Evolutionary conservation across 2,329 filamentous ascomycete genomes (phyloP).

Genomic region (Verticillium albo-atrum): DNA sequence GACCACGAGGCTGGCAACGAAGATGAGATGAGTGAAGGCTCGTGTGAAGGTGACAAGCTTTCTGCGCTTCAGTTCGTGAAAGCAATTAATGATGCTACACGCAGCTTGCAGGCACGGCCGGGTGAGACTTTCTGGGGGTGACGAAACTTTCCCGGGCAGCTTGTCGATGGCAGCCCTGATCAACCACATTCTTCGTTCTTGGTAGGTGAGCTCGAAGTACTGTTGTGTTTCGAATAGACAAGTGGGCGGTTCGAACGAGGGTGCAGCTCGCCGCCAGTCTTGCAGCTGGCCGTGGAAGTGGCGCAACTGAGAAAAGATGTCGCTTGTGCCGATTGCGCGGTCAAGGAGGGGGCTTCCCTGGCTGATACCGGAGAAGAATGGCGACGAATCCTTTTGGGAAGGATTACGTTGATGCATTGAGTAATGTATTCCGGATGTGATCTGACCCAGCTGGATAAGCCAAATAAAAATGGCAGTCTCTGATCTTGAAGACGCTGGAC

Average conservation of each 20-base stretch:
- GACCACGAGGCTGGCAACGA: slow-evolving; percentile 4
- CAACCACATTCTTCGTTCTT: slow-evolving; percentile 2
- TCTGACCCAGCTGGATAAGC: not conserved
- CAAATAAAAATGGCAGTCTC: not conserved
- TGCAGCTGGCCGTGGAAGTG: slow-evolving; percentile 1
- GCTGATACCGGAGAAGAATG: too few species aligned
- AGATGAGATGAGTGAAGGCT: slow-evolving; percentile 4
- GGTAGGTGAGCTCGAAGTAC: slow-evolving; percentile 4
- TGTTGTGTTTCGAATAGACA: slow-evolving; percentile 1
- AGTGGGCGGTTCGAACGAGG: not conserved
- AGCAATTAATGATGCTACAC: slow-evolving; percentile 4
- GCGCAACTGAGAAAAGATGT: not conserved
- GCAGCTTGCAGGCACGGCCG: slow-evolving; percentile 1
- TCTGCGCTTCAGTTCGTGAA: not conserved
- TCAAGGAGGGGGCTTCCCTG: too few species aligned
- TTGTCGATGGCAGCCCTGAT: slow-evolving; percentile 3
- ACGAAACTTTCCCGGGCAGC: not conserved
- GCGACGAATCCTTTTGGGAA: too few species aligned
- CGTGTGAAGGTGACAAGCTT: slow-evolving; percentile 1
- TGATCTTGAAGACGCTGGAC: too few species aligned
- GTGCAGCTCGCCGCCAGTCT: slow-evolving; percentile 2
- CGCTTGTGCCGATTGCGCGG: not conserved
- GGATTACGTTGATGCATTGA: not conserved
- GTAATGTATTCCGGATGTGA: not conserved
- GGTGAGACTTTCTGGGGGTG: not conserved